Evolutionary conservation across 106 monocot species (phyloP), one percentile per base, ranked within the genome.

Genomic region (Xerophyta viscosa): DNA sequence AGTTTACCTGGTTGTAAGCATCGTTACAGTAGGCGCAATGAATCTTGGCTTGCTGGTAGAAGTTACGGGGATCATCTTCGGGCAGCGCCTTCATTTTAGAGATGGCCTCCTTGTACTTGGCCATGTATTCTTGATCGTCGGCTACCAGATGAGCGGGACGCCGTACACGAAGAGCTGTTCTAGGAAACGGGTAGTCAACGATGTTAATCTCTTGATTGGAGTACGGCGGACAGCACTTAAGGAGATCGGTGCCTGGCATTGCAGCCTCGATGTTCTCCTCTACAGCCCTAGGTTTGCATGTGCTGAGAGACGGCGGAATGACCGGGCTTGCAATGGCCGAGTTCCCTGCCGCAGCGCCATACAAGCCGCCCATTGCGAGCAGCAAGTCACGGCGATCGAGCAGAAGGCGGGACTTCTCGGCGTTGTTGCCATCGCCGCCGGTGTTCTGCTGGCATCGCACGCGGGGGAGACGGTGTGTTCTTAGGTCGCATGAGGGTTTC

Each of bases 11-110:
- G 30, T 70, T 39, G 48, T 68, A 78, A 37, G 54, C 59, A 20
- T 28, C 63, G 65, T 72, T 65, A 64, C 79, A 79, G 68, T 64
- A 73, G 9, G 65, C 68, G 42, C 73, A 68, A 53, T 79, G 79
- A 26, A 73, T n/a, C 3, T 44, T 47, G 28, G 79, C 73, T 31
- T 79, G 79, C 22, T 60, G 62, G 28, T 30, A 31, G 68, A 64
- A 79, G 54, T 60, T 73, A 18, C 64, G 47, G 18, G 79, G 79
- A 42, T 79, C 36, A 7, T 55, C 20, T 0, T 1, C 20, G 11
- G 20, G 19, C n/a, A 68, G 42, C 19, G 6, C 54, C 72, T 73
- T 73, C 79, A 79, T 79, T 11, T 9, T 30, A 39, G 4, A 9
- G 6, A 60, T 46, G 7, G 68, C 79, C 54, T 36, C 20, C 48